These are phyloP conservation scores for Aspergillus terreus DNA, from an alignment of 2,329 filamentous ascomycete genomes.

Conservation along the genomic window DNA sequence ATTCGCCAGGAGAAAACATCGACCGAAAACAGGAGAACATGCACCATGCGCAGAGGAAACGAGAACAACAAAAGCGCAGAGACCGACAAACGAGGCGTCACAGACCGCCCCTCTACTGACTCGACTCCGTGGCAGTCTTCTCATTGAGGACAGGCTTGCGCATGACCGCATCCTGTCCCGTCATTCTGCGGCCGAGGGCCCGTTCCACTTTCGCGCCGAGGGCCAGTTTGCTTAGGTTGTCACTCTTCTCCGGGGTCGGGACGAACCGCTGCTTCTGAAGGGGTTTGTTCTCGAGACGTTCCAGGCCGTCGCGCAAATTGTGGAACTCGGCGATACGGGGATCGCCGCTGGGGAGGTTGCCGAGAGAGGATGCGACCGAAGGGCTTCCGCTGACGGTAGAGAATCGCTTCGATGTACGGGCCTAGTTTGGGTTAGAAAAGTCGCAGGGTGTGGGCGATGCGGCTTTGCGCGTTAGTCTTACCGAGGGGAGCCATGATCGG, in stretches of 20 bases:
- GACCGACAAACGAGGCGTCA: background rate
- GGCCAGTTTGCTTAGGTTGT: conserved; percentile 79
- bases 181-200: conserved; percentile 81
- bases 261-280: conserved; percentile 77
- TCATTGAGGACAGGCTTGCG: conserved; percentile 58
- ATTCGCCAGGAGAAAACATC: conserved; percentile 10
- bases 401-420: conserved; percentile 51
- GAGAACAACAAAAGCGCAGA: background rate
- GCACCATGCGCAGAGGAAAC: conserved; percentile 1
- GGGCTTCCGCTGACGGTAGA: conserved; percentile 50
- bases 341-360: conserved; percentile 40
- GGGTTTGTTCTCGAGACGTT: conserved; percentile 86
- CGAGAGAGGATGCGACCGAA: conserved; percentile 43
- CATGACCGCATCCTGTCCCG: conserved; percentile 74
- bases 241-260: conserved; percentile 73
- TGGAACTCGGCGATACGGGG: conserved; percentile 62
- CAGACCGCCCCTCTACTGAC: background rate
- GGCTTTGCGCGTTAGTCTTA: conserved; percentile 26
- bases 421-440: conserved; percentile 28
- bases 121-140: conserved; percentile 29
- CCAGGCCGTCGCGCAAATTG: conserved; percentile 74
- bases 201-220: conserved; percentile 87
- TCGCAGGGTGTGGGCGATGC: conserved; percentile 1
- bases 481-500: conserved; percentile 54
- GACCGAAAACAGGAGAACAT: conserved; percentile 4